Base-by-base conservation (phyloP, 345 rosid genomes). In the Moricandia moricandioides region DNA sequence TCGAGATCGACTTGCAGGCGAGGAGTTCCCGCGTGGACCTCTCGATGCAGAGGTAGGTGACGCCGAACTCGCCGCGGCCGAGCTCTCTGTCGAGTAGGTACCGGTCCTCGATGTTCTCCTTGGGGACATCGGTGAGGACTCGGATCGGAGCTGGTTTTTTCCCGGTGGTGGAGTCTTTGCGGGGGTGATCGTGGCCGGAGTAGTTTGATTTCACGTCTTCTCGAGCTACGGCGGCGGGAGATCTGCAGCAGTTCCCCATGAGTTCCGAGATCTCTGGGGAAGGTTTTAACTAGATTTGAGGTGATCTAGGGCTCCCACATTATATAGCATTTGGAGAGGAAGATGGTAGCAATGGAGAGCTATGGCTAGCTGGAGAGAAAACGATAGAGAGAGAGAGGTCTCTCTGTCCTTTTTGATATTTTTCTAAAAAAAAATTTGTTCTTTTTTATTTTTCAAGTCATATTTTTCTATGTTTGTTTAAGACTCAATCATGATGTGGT, bases 221-320 rank as follows among this genome's bases (percentile, higher is more conserved):
- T 61, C 99, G 80, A 67, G 97, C 99, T 0, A 92, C 98, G 1
- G 99, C 88, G 0, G 97, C 99, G 49, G 99, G 99, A 89, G 98
- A 94, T 94, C 98, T 91, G 82, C 98, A 94, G 74, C 98, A 94
- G 81, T 94, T 94, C 58, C 98, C 98, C 98, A 94, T 93, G 24
- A 21, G 24, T 21, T 1, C 1, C 24, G 24, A 21, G 70, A 68
- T 83, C 86, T 84, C 76, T 66, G 52, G 21, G 64, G 72, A 67
- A 40, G 63, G 24, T 21, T 76, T 79, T 74, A 79, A 71, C 74
- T 34, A 51, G 67, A 21, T 77, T 72, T 82, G 82, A 80, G 87
- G 80, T 72, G 67, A 21, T 77, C 72, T 82, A 84, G 81, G 87
- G 81, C 69, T 82, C 78, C 84, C 86, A 81, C 89, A 86, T 86